These are phyloP conservation scores for Backusella tuberculispora DNA, from an alignment of 192 early-diverging fungal genomes.

Conservation along the genomic window DNA sequence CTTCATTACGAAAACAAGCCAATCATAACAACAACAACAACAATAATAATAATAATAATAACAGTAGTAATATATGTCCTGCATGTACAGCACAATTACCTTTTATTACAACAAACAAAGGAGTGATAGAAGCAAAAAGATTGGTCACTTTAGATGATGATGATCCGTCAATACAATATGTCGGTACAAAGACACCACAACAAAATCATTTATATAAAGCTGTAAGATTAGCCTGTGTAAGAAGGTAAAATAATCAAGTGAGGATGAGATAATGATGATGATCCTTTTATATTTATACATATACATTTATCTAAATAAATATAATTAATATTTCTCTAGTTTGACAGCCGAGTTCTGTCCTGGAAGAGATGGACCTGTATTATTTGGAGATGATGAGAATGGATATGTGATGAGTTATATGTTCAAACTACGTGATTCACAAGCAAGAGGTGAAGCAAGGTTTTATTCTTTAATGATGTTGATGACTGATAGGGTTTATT, in stretches of 20 bases:
- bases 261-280: background rate
- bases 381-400: slow-evolving; percentile 71
- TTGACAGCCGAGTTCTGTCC: slow-evolving; percentile 67
- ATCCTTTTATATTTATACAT: background rate
- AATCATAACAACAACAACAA: background rate
- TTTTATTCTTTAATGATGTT: slow-evolving; percentile 67
- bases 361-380: slow-evolving; percentile 65
- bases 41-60: background rate
- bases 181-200: slow-evolving; percentile 44
- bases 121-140: slow-evolving; percentile 30
- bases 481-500: slow-evolving; percentile 66
- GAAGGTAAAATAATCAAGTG: slow-evolving; percentile 37
- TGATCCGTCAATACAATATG: slow-evolving; percentile 40
- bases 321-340: slow-evolving; percentile 32
- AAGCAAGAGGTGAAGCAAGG: slow-evolving; percentile 63
- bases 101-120: slow-evolving; percentile 11
- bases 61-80: slow-evolving; percentile 15
- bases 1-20: slow-evolving; percentile 16
- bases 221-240: slow-evolving; percentile 47
- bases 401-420: slow-evolving; percentile 75
- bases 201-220: slow-evolving; percentile 47
- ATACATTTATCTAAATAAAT: slow-evolving; percentile 11
- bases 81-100: slow-evolving; percentile 44
- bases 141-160: slow-evolving; percentile 46
- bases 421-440: slow-evolving; percentile 68